Evolutionary conservation across 2,329 filamentous ascomycete genomes (phyloP).

Genomic region (Nothophoma quercina): DNA sequence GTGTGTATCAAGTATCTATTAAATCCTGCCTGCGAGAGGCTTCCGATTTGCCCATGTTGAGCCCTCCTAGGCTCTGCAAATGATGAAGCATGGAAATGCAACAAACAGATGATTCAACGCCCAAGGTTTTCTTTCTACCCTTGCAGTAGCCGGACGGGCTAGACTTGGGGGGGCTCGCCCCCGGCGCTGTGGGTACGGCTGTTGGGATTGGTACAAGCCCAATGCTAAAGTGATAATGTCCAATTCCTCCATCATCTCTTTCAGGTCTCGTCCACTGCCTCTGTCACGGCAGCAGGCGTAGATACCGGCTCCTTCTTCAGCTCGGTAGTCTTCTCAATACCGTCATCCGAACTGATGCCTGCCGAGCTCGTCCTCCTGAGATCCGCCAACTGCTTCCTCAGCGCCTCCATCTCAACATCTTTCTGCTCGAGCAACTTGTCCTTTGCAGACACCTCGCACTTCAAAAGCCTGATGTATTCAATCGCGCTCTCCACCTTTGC

Average conservation of each 20-base stretch:
- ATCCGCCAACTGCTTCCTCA: slow-evolving; percentile 60
- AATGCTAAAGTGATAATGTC: background rate
- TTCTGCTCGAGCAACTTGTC: slow-evolving; percentile 69
- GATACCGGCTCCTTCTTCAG: slow-evolving; percentile 11
- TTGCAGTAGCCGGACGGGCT: background rate
- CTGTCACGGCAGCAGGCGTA: slow-evolving; percentile 9
- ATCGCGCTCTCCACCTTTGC: slow-evolving; percentile 98
- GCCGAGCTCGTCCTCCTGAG: slow-evolving; percentile 33
- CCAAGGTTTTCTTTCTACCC: background rate
- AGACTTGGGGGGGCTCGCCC: background rate
- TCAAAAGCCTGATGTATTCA: slow-evolving; percentile 87
- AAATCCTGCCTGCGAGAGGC: background rate
- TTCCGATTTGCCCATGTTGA: background rate
- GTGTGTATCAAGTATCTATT: background rate
- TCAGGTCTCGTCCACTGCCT: slow-evolving; percentile 17
- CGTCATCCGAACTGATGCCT: background rate
- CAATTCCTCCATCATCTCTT: background rate
- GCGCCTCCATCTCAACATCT: slow-evolving; percentile 65
- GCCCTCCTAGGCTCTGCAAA: background rate
- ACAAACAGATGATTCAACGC: background rate
- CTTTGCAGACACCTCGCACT: slow-evolving; percentile 73
- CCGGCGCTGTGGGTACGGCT: background rate
- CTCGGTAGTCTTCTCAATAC: background rate
- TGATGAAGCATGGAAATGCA: slow-evolving; percentile 1
- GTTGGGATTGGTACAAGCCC: background rate